A percentile compares a stretch with the other conserved stretches of the same genome.
Evolutionary conservation across 2,329 filamentous ascomycete species (phyloP).

Genomic region (Cadophora malorum): DNA sequence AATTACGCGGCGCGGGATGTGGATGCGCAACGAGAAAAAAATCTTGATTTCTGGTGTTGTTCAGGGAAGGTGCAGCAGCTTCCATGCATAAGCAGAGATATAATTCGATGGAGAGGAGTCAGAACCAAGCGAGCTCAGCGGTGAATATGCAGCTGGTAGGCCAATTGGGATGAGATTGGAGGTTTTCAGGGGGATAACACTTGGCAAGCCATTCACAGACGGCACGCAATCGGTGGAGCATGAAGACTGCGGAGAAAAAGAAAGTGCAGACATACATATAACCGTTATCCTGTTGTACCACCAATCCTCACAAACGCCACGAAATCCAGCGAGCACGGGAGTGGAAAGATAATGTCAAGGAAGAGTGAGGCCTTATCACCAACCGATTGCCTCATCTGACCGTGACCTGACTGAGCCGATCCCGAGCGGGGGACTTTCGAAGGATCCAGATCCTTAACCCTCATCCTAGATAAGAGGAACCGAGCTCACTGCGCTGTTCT

Average conservation of each 20-base stretch:
- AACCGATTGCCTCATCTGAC: neutral
- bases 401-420: slow-evolving; percentile 6
- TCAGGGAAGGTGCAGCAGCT: slow-evolving; percentile 12
- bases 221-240: slow-evolving; percentile 2
- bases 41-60: slow-evolving; percentile 11
- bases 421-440: neutral
- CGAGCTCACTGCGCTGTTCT: neutral
- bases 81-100: slow-evolving; percentile 1
- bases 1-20: neutral
- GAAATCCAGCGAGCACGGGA: neutral
- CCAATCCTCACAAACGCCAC: slow-evolving; percentile 11
- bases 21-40: neutral
- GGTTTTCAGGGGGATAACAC: neutral
- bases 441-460: neutral
- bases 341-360: slow-evolving; percentile 5
- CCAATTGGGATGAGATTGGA: slow-evolving; percentile 3
- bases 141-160: slow-evolving; percentile 4
- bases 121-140: slow-evolving; percentile 1
- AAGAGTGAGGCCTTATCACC: neutral
- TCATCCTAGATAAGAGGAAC: neutral
- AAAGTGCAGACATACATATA: slow-evolving; percentile 9
- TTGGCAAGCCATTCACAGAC: slow-evolving; percentile 3
- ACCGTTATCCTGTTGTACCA: slow-evolving; percentile 12
- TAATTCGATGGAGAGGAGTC: neutral
- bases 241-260: neutral